Conservation (phyloP, 2,329 filamentous ascomycete species). For the Blastomyces percursus region DNA sequence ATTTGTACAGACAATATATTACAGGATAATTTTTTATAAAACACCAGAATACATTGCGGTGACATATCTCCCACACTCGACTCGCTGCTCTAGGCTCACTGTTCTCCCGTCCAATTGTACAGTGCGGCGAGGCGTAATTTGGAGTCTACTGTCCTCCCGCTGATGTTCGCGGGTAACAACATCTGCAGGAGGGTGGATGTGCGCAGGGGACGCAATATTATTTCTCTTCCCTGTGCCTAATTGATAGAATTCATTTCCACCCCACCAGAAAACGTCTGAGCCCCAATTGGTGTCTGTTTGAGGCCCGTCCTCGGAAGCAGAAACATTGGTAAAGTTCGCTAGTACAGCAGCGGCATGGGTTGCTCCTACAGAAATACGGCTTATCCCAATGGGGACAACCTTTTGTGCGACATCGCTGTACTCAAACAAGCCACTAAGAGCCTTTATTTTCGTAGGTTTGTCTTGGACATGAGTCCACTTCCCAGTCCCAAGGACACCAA, state of each 20-base stretch:
- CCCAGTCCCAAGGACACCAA: conserved; percentile 71
- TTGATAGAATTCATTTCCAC: conserved; percentile 88
- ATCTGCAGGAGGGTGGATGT: conserved; percentile 64
- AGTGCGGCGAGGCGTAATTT: conserved; percentile 66
- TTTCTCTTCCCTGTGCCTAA: conserved; percentile 82
- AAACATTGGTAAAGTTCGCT: conserved; percentile 63
- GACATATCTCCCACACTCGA: conserved; percentile 74
- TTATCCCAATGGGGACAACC: conserved; percentile 66
- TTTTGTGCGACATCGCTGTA: conserved; percentile 63
- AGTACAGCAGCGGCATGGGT: conserved; percentile 76
- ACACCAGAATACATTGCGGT: conserved; percentile 70
- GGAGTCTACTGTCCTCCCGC: conserved; percentile 61
- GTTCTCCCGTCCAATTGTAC: conserved; percentile 59
- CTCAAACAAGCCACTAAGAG: conserved; percentile 72
- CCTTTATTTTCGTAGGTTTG: conserved; percentile 67
- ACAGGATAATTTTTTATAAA: conserved; percentile 21
- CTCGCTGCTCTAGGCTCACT: conserved; percentile 69
- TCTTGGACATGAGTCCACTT: conserved; percentile 81
- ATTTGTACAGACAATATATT: neutral
- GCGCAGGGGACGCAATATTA: conserved; percentile 63
- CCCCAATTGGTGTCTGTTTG: conserved; percentile 69
- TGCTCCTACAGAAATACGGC: conserved; percentile 60
- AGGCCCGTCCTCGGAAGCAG: conserved; percentile 40
- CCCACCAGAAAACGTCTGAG: conserved; percentile 83
- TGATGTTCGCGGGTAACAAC: conserved; percentile 51